Base-by-base conservation (phyloP, 1,284 basidiomycete species). In the Boletus austroedulis region DNA sequence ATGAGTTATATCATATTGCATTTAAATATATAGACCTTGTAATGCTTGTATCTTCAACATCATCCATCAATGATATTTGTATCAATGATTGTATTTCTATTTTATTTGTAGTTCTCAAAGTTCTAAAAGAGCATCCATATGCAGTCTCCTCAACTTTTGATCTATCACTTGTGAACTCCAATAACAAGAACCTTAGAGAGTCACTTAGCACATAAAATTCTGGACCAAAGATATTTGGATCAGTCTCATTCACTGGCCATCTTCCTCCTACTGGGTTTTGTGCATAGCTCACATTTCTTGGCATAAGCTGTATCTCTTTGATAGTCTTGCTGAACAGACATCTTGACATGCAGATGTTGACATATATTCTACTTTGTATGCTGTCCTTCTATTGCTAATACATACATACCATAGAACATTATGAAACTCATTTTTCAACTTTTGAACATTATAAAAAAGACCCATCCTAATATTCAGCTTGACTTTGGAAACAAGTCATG, bases 31-130 rank as follows among this genome's bases (percentile, higher is more conserved):
- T 14, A 26, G 62, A 66, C 4, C 23, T 65, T 6, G 21, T 10
- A 0, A 59, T 66, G 45, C 54, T 65, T 0, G 40, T 24, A 0
- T 59, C 57, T 29, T 26, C 46, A 1, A 58, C 43, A 0, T 53
- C 43, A 4, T 44, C 44, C 2, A 9, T 65, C 24, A 65, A 64
- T 7, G 53, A 65, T 11, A 15, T 52, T 2, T 67, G 61, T 24
- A 58, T 66, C 34, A 66, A 66, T 8, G 49, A 56, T 10, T 63
- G 57, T 31, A 57, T 60, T 4, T 24, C 55, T 10, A 21, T 64
- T 29, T 56, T 65, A 12, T 56, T 58, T 26, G 21, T 45, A n/a
- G 34, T 5, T 3, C 48, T 62, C 3, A 0, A 29, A 4, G 17
- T 32, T 26, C 14, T 17, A 0, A 10, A 48, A 0, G 14, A 17